Percentiles rank a stretch among this genome's conserved stretches.
Conservation (phyloP, 768 basidiomycete genomes). For the Boletales sp. region DNA sequence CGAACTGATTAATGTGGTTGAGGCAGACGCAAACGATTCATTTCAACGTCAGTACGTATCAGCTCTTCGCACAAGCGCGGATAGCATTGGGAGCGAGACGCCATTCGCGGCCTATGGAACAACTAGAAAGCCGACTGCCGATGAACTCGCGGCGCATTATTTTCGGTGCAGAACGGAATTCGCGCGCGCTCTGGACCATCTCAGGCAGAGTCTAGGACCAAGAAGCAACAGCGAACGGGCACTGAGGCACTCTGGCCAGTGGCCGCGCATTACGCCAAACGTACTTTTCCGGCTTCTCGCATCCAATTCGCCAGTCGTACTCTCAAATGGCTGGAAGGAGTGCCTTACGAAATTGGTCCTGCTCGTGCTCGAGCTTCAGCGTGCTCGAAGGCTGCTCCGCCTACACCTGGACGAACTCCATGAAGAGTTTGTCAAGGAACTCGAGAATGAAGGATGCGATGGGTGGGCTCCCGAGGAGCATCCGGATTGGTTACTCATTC, state of each 20-base stretch:
- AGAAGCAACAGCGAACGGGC: constrained; percentile 7
- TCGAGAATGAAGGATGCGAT: constrained; percentile 14
- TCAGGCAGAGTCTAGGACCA: constrained; percentile 13
- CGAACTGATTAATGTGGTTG: neutral
- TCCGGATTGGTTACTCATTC: constrained; percentile 21
- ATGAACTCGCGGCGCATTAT: neutral
- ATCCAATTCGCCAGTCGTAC: constrained; percentile 9
- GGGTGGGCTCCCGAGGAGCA: constrained; percentile 13
- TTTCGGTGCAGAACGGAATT: neutral
- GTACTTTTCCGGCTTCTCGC: constrained; percentile 29
- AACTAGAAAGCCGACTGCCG: neutral
- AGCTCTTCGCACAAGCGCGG: constrained; percentile 5
- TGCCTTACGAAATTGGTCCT: constrained; percentile 27
- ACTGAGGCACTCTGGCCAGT: constrained; percentile 21
- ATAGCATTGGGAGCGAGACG: constrained; percentile 6
- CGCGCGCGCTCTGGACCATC: neutral
- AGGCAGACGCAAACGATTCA: neutral
- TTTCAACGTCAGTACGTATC: constrained; percentile 7
- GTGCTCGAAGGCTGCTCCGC: constrained; percentile 30
- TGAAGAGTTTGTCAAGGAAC: constrained; percentile 16
- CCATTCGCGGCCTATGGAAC: neutral
- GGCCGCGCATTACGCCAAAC: constrained; percentile 33
- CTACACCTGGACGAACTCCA: constrained; percentile 6
- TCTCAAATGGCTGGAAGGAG: constrained; percentile 26
- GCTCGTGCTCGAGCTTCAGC: constrained; percentile 31